Evolutionary conservation across 2,329 filamentous ascomycete genomes (phyloP), one percentile per base, ranked within the genome.

Genomic region (Amesomyces nigricolor): DNA sequence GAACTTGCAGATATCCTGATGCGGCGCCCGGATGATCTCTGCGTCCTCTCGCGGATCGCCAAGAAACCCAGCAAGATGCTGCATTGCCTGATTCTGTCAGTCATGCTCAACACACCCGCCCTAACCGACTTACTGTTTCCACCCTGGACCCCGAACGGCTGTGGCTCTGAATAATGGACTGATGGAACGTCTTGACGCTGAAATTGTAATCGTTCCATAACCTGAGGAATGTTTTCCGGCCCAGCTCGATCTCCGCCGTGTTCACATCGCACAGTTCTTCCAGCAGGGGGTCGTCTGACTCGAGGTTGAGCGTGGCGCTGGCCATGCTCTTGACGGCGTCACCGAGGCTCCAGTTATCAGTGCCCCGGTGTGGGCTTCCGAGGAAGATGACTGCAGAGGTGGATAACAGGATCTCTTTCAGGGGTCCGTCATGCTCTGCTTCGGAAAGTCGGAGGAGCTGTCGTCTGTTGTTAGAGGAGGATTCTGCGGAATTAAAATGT

Each of bases 1-100:
- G 50, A 74, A 75, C 53, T 69, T 72, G 63, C 71, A 73, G 63
- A 76, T 70, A 29, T 70, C 66, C 0, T 70, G 67, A 56, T 75
- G 73, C 4, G 69, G 68, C 5, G 72, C 71, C 19, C 71, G 66
- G 17, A 76, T 61, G 0, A 64, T 64, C 55, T 70, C 68, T 4
- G 65, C 64, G 2, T 57, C 56, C 47, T 72, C 70, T 5, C 65
- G 58, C 1, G 65, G 60, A 17, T 68, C 66, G 0, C 65, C 69
- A n/a, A 71, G 52, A 29, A 61, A 67, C 49, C 65, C 66, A 1
- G 67, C 60, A 29, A 66, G 61, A 0, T 62, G 61, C 4, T 63
- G 60, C 1, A 68, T 54, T 3, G 61, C 61, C 62, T 65, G 22
- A 4, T 19, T 14, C 29, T 16, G 40, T 61, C 40, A 62, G 52